Conservation (phyloP, 345 rosid species). For the Eucalyptus fibrosa region DNA sequence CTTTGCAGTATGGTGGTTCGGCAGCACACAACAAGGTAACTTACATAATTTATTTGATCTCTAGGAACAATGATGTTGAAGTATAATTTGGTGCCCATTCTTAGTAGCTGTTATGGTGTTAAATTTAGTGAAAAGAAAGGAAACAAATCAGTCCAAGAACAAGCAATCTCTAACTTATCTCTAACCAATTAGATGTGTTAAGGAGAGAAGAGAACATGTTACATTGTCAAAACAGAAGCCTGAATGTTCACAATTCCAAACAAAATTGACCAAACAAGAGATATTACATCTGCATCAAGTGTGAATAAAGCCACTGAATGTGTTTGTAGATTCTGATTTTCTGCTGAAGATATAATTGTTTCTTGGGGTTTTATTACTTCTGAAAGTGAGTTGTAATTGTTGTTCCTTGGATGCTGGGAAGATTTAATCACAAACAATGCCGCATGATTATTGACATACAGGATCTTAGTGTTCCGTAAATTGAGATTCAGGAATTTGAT, state of each 20-base stretch:
- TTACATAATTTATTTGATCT: neutral
- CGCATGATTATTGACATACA: neutral
- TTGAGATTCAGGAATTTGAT: neutral
- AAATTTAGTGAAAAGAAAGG: neutral
- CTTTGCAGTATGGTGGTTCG: constrained; percentile 94
- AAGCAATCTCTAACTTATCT: neutral
- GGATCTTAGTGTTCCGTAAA: neutral
- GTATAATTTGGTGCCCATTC: neutral
- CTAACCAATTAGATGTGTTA: neutral
- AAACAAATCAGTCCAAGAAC: neutral
- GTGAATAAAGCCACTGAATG: neutral
- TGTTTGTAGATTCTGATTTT: neutral
- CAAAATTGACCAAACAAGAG: neutral
- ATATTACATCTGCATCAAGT: neutral
- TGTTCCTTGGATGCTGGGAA: neutral
- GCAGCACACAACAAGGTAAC: constrained; percentile 95
- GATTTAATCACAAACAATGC: neutral
- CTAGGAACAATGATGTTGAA: neutral
- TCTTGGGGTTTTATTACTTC: neutral
- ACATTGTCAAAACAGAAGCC: neutral
- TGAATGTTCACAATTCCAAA: neutral
- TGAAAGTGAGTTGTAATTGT: neutral
- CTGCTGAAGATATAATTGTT: neutral
- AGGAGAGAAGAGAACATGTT: neutral
- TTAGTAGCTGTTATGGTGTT: neutral